Evolutionary conservation across 1,139 yeast species (phyloP).

Genomic region (Suhomyces terraborum): DNA sequence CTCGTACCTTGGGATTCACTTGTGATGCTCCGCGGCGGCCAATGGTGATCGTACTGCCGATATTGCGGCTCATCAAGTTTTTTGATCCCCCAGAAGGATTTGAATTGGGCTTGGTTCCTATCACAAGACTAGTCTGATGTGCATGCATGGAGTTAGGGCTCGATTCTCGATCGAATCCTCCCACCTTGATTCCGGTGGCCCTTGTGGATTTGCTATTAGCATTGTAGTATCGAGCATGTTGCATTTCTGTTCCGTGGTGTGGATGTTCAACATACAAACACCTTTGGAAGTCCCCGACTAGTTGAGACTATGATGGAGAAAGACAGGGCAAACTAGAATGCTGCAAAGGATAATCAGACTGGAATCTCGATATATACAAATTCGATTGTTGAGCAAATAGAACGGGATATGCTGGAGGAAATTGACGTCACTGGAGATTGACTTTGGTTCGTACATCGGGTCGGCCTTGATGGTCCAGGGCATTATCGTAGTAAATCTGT

Average conservation of each 20-base stretch:
- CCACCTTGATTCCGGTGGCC: conserved; percentile 2
- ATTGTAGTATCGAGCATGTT: conserved; percentile 33
- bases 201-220: conserved; percentile 5
- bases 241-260: conserved; percentile 21
- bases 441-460: no score
- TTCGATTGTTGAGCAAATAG: no score
- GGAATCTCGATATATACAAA: no score
- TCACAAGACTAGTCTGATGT: conserved; percentile 15
- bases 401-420: no score
- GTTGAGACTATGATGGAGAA: not conserved
- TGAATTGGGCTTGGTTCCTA: conserved; percentile 13
- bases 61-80: conserved; percentile 17
- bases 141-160: conserved; percentile 14
- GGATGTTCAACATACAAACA: no score
- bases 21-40: conserved; percentile 15
- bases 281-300: not conserved
- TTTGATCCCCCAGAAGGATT: conserved; percentile 8
- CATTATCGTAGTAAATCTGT: no score
- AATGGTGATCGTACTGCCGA: conserved; percentile 23
- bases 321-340: no score
- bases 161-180: not conserved
- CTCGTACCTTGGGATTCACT: conserved; percentile 3
- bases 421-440: no score
- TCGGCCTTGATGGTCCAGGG: no score
- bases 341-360: no score